Base-by-base conservation (phyloP, 2,329 filamentous ascomycete genomes). In the Aureobasidium zeae region DNA sequence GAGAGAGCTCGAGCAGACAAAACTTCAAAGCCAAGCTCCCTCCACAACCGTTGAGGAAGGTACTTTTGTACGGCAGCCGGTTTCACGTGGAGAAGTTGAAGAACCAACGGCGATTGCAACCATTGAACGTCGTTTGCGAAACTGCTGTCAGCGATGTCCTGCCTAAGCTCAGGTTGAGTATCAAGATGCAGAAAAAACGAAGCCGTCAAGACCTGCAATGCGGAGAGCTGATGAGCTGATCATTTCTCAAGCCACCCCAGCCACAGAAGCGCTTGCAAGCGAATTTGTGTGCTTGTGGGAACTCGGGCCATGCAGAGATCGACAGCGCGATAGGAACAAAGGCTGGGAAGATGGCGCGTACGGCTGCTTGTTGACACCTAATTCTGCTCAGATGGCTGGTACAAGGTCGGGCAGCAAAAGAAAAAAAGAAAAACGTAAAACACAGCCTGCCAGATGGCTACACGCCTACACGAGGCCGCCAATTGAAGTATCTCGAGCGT, bases 231-330 rank as follows among this genome's bases (percentile, higher is more conserved):
- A 12, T 16, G n/a, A n/a, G n/a, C n/a, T 13, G n/a, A 28, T 21
- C 19, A 20, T 28, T n/a, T 26, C 36, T 34, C 16, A 33, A 43
- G 39, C 39, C 39, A 43, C 39, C 39, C n/a, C 39, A 43, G 39
- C 39, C 39, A 43, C 39, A 7, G 7, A 19, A 28, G 39, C 39
- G 30, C 39, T 16, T 33, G 28, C 37, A 25, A 43, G 39, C 39
- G 39, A 43, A 34, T 5, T 33, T 16, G 39, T 34, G 16, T 28
- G 39, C 21, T 43, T 29, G 28, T 30, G 31, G 31, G 34, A 43
- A 33, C 29, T 43, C 39, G 39, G 39, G 30, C 15, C 33, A 28
- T 43, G 39, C 39, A 43, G 39, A 43, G 39, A 43, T 43, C 39
- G 39, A 43, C 39, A 28, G 16, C 19, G 22, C 20, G 32, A 32